phyloP scores from a whole-genome alignment of 768 basidiomycete genomes.

The Suillus plorans region DNA sequence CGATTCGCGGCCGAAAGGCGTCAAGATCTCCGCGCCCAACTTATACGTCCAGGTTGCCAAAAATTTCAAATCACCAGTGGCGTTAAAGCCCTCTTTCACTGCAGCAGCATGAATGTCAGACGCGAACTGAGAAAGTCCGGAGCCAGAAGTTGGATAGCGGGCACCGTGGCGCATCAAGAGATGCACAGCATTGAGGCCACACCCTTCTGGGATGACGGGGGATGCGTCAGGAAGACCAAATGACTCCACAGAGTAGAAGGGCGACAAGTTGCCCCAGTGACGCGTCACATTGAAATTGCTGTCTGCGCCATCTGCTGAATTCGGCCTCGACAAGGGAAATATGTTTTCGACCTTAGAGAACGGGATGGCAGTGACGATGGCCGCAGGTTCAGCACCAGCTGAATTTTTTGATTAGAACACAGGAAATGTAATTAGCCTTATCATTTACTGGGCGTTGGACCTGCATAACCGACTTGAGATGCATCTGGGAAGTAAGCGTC shows the following conservation, averaged over 20 bases:
- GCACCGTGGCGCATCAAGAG: slow-evolving; percentile 42
- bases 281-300: slow-evolving; percentile 44
- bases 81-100: slow-evolving; percentile 27
- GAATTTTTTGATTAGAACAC: neutral
- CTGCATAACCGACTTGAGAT: slow-evolving; percentile 44
- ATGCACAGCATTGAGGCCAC: slow-evolving; percentile 45
- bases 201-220: slow-evolving; percentile 45
- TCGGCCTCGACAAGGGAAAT: slow-evolving; percentile 43
- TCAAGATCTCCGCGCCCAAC: slow-evolving; percentile 46
- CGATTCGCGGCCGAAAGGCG: slow-evolving; percentile 47
- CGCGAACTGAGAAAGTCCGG: slow-evolving; percentile 28
- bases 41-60: slow-evolving; percentile 47
- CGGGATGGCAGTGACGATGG: slow-evolving; percentile 43
- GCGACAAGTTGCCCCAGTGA: slow-evolving; percentile 49
- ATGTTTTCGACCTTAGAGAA: slow-evolving; percentile 35
- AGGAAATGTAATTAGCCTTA: neutral
- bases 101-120: slow-evolving; percentile 24
- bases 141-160: slow-evolving; percentile 38
- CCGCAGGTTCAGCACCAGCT: slow-evolving; percentile 45
- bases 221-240: slow-evolving; percentile 50
- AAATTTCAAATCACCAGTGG: slow-evolving; percentile 39
- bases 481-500: slow-evolving; percentile 41
- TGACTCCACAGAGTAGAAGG: slow-evolving; percentile 49
- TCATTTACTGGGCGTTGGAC: slow-evolving; percentile 46
- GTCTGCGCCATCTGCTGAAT: slow-evolving; percentile 30